Base-by-base conservation (phyloP, 495 filamentous ascomycete genomes). In the Penicillium pancosmium region DNA sequence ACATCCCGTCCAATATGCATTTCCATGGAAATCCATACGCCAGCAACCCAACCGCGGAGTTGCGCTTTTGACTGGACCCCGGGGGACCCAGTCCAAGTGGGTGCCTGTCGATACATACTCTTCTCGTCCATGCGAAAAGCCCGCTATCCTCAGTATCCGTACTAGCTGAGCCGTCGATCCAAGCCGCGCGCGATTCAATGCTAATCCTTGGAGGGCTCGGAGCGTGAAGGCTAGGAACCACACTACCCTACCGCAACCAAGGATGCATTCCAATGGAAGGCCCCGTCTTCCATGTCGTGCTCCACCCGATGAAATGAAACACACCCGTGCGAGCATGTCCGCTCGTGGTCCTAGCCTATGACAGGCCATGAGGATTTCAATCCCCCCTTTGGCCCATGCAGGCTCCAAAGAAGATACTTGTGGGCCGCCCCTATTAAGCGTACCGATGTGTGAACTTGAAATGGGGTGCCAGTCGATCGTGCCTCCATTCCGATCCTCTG, bases 31-130 rank as follows among this genome's bases (percentile, higher is more conserved):
- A 35, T 62, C 50, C 25, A 27, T 60, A 44, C 57, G 52, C 57
- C 52, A 50, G 52, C 55, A 62, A 62, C 55, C 55, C 55, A 62
- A 62, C 55, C 55, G 41, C 41, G 15, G 38, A 53, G 38, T 56
- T 61, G 21, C 23, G 41, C 36, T 44, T 16, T 35, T 44, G 48
- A 56, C 36, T 47, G 46, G 48, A 41, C 25, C 55, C 34, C 49
- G 21, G 15, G 49, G 41, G 27, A 31, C 41, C 41, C 41, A 16
- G 41, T 44, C 41, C 4, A 44, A 33, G 56, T 61, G 60, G 59
- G 60, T 70, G 58, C 62, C 65, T 68, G 68, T 68, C 68, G 68
- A 66, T 68, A 61, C 61, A 55, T 70, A 60, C 68, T 68, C 18
- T n/a, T 52, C 31, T 61, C 38, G 67, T 63, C 47, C 36, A 53